Conservation (phyloP, 164 flowering plant species). For the Protea cynaroides region DNA sequence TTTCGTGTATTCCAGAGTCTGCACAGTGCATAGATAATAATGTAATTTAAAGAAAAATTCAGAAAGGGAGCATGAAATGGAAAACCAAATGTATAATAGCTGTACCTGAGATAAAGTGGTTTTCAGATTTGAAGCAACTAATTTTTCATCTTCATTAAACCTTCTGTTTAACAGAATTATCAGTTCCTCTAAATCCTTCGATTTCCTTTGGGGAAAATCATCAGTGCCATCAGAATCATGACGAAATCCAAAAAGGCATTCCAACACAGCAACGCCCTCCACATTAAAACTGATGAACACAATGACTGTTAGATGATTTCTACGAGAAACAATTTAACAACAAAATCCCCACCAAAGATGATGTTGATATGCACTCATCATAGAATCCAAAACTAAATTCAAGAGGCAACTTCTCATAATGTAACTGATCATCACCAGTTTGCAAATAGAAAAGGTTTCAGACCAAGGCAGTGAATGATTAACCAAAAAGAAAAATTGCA, state of each 20-base stretch:
- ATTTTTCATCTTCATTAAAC: conserved; percentile 24
- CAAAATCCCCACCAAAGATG: neutral
- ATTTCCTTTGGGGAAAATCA: conserved; percentile 37
- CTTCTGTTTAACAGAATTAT: conserved; percentile 32
- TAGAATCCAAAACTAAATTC: neutral
- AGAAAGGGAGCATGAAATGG: neutral
- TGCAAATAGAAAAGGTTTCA: neutral
- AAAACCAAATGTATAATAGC: neutral
- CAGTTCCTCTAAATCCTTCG: conserved; percentile 43
- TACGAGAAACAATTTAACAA: neutral
- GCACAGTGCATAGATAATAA: conserved; percentile 12
- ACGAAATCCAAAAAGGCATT: conserved; percentile 64
- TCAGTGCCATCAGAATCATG: conserved; percentile 27
- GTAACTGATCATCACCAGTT: neutral
- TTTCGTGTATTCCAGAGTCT: conserved; percentile 50
- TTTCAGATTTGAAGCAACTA: conserved; percentile 16
- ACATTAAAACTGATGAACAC: conserved; percentile 43
- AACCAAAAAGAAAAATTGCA: neutral
- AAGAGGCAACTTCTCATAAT: neutral
- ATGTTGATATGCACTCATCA: neutral
- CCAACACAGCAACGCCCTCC: conserved; percentile 44
- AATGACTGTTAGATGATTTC: neutral
- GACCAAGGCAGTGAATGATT: neutral
- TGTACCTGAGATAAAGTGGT: conserved; percentile 39
- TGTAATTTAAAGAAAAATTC: neutral